Evolutionary conservation across 495 filamentous ascomycete genomes (phyloP).

Genomic region (Pyronema omphalodes): DNA sequence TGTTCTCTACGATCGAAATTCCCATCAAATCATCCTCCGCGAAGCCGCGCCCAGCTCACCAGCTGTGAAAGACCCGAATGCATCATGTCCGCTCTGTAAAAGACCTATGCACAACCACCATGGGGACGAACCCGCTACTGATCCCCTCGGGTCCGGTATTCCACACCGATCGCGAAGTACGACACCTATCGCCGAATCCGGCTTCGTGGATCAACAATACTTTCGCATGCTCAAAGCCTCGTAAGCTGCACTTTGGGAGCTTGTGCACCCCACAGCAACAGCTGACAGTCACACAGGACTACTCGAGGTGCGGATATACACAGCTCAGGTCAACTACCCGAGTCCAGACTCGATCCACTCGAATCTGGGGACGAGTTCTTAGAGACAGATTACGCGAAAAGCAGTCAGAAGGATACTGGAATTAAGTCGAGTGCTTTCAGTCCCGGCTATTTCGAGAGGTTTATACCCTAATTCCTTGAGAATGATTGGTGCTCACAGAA

Average conservation of each 20-base stretch:
- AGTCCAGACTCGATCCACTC: background rate
- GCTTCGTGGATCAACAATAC: constrained; percentile 76
- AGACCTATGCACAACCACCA: constrained; percentile 31
- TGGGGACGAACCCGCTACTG: constrained; percentile 25
- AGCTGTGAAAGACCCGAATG: constrained; percentile 24
- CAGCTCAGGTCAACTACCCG: too few species aligned
- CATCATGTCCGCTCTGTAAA: constrained; percentile 70
- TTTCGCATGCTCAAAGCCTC: constrained; percentile 68
- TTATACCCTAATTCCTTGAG: background rate
- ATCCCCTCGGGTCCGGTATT: constrained; percentile 7
- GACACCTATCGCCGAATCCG: constrained; percentile 29
- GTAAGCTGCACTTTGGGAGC: background rate
- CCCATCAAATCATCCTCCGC: constrained; percentile 64
- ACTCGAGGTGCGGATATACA: too few species aligned
- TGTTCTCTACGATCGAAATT: constrained; percentile 73
- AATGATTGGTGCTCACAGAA: background rate
- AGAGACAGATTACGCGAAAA: background rate
- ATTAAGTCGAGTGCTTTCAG: constrained; percentile 58
- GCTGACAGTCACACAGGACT: too few species aligned
- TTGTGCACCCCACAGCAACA: too few species aligned
- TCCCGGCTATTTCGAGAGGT: constrained; percentile 66
- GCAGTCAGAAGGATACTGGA: constrained; percentile 27
- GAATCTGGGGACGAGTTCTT: background rate
- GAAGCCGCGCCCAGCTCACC: constrained; percentile 30
- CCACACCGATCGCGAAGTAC: background rate